A percentile compares a stretch with the other conserved stretches of the same genome.
Conservation (phyloP, 345 rosid species). For the Acer saccharum region DNA sequence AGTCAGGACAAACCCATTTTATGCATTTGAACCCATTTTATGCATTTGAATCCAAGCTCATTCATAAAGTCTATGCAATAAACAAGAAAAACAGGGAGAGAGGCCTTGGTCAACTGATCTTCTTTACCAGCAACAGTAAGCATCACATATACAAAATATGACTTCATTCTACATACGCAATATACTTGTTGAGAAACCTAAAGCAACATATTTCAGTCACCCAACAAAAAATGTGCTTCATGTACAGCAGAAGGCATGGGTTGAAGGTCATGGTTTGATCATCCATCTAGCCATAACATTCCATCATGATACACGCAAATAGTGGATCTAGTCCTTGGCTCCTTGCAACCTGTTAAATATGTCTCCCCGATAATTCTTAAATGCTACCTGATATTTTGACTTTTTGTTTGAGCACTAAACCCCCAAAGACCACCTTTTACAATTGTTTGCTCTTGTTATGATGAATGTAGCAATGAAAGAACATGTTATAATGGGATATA, state of each 20-base stretch:
- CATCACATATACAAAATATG: not conserved
- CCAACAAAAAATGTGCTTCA: not conserved
- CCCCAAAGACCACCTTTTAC: not conserved
- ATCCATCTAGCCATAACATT: not conserved
- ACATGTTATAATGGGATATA: not conserved
- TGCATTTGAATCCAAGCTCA: not conserved
- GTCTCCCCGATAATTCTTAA: not conserved
- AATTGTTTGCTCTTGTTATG: not conserved
- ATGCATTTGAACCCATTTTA: too few relatives aligned
- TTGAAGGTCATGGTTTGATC: not conserved
- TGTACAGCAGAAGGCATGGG: not conserved
- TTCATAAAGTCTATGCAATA: not conserved
- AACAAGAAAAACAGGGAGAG: not conserved
- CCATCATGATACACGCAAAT: not conserved
- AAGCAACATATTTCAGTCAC: not conserved
- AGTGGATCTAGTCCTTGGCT: not conserved
- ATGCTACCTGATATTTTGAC: not conserved
- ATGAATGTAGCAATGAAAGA: constrained; percentile 2
- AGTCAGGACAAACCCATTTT: not conserved
- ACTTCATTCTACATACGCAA: not conserved
- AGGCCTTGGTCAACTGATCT: not conserved
- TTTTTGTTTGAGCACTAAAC: not conserved
- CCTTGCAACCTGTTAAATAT: not conserved
- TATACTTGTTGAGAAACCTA: too few relatives aligned
- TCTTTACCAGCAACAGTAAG: not conserved